Evolutionary conservation across 2,329 filamentous ascomycete genomes (phyloP), one percentile per base, ranked within the genome.

Genomic region (Monosporascus sp.): DNA sequence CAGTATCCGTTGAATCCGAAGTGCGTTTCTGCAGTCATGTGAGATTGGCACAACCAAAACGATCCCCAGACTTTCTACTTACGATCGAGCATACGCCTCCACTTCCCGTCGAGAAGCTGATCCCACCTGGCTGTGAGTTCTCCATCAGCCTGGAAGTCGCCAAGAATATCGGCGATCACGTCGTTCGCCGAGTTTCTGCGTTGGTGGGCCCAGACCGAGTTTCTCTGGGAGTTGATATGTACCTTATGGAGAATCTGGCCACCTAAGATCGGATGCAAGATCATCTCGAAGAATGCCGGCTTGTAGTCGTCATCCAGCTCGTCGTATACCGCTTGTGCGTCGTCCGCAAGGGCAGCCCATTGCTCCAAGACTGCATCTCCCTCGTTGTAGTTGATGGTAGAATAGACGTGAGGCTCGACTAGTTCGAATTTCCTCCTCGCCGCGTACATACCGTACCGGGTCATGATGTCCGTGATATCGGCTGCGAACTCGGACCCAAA

Each of bases 1-100:
- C 85, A 81, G 65, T 76, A 76, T 47, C 72, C 74, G 50, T 79
- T 71, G 47, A 78, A 82, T 20, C 78, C 78, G 8, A 82, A 67
- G 58, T 82, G 80, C 0, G 77, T 80, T 71, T 81, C 70, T 71
- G 37, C 5, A 37, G 2, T 25, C 17, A 44, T n/a, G 53, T 59
- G 49, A 34, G 31, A 14, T 41, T 15, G 38, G 31, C 20, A 34
- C 31, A 6, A 6, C n/a, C 6, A 53, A 15, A 38, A 11, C 47
- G 49, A 55, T 50, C 51, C 46, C 18, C 39, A 34, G 37, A 3
- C 4, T 34, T 7, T 51, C 34, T 3, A 71, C 62, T 70, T 63
- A 67, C 79, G 83, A 57, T 84, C 78, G 64, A 85, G 74, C 65
- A 86, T 82, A 63, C 81, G 74, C 59, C 72, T 76, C 83, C 83